A percentile compares a stretch with the other conserved stretches of the same genome.
These are phyloP conservation scores for Hsuehochloa calcarea DNA, from an alignment of 176 grass and related monocot species.

Conservation along the genomic window DNA sequence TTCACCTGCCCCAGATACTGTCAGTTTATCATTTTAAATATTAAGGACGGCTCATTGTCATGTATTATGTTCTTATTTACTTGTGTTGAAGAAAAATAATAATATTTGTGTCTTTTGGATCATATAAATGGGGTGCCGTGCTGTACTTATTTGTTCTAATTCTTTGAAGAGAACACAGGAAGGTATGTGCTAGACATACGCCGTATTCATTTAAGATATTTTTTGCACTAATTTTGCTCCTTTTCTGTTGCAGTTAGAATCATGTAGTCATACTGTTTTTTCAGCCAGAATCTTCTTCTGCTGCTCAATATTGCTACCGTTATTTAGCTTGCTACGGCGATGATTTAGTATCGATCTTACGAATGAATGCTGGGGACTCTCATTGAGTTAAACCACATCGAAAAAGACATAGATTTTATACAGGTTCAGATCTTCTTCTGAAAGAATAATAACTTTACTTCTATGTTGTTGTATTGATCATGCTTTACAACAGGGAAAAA, in stretches of 20 bases:
- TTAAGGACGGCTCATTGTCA: neutral
- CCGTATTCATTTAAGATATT: neutral
- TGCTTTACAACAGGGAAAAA: no score
- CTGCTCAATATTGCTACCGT: neutral
- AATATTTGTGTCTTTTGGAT: neutral
- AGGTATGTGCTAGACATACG: neutral
- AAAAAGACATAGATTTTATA: no score
- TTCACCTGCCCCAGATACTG: neutral
- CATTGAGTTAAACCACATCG: no score
- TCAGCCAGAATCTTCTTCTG: neutral
- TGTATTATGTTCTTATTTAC: neutral
- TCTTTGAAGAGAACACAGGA: neutral
- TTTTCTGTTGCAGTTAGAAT: neutral
- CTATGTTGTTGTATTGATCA: no score
- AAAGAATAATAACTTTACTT: no score
- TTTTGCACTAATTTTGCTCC: neutral
- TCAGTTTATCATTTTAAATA: neutral
- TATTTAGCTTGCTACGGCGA: neutral
- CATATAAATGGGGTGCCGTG: neutral
- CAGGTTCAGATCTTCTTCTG: no score
- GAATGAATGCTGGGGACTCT: no score
- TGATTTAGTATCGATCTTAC: no score
- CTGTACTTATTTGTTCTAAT: neutral
- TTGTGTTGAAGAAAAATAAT: neutral
- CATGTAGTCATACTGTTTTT: neutral